Percentiles rank a stretch among this genome's conserved stretches.
phyloP scores from a whole-genome alignment of 2,329 filamentous ascomycete species.

The Beauveria scarabaeidicola region DNA sequence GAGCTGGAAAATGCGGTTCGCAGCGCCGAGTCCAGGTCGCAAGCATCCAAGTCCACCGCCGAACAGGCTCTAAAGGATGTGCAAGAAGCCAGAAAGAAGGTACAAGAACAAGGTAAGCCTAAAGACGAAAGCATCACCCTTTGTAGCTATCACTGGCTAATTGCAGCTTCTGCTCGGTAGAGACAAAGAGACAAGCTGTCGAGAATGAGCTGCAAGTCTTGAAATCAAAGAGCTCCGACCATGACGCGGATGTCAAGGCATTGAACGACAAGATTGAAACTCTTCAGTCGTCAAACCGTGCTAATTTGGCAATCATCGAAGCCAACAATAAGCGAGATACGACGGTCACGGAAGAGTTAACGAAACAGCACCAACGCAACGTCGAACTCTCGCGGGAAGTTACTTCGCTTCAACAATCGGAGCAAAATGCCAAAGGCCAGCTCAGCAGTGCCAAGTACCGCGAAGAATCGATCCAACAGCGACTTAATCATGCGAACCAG shows the following conservation, averaged over 20 bases:
- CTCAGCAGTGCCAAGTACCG: constrained; percentile 79
- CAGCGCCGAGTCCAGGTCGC: constrained; percentile 72
- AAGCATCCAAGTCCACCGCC: constrained; percentile 69
- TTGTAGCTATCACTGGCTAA: constrained; percentile 3
- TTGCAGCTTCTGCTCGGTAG: constrained; percentile 36
- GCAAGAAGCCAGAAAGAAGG: constrained; percentile 69
- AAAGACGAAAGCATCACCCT: not conserved
- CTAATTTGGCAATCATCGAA: constrained; percentile 81
- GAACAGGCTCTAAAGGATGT: constrained; percentile 80
- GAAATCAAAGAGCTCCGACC: constrained; percentile 65
- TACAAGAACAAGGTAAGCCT: constrained; percentile 69
- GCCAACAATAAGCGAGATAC: constrained; percentile 84
- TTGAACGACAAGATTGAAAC: constrained; percentile 77
- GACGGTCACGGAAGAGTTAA: constrained; percentile 74
- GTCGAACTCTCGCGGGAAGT: constrained; percentile 77
- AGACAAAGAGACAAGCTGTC: constrained; percentile 64
- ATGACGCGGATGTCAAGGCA: constrained; percentile 65
- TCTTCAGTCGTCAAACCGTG: constrained; percentile 85
- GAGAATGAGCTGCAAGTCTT: constrained; percentile 75
- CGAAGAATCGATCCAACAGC: constrained; percentile 82
- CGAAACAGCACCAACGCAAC: constrained; percentile 81
- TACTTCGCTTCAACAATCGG: constrained; percentile 69
- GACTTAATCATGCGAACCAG: constrained; percentile 77
- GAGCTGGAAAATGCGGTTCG: constrained; percentile 88
- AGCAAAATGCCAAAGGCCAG: constrained; percentile 73